These are phyloP conservation scores for Chaetomidium leptoderma DNA, from an alignment of 495 filamentous ascomycete genomes.

Conservation along the genomic window DNA sequence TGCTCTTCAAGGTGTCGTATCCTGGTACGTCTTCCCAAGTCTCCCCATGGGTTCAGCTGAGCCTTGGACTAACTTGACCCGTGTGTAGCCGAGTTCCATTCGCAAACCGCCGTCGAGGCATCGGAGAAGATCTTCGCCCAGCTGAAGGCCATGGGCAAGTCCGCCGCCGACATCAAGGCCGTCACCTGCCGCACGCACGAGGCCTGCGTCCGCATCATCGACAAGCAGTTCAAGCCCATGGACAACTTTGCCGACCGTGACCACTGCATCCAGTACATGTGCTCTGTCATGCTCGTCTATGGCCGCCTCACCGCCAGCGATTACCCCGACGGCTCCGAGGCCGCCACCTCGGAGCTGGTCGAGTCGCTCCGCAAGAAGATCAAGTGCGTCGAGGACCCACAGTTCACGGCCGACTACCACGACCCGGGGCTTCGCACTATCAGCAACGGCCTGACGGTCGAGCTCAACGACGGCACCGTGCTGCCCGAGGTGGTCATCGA, in stretches of 20 bases:
- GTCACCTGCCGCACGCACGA: slow-evolving; percentile 95
- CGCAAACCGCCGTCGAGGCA: slow-evolving; percentile 94
- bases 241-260: slow-evolving; percentile 99
- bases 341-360: slow-evolving; percentile 82
- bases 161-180: slow-evolving; percentile 86
- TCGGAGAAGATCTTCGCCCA: slow-evolving; percentile 80
- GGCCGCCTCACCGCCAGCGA: slow-evolving; percentile 86
- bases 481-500: slow-evolving; percentile 90
- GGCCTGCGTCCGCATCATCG: slow-evolving; percentile 96
- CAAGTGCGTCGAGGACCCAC: slow-evolving; percentile 88
- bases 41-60: not conserved
- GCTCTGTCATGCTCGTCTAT: slow-evolving; percentile 88
- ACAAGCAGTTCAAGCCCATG: slow-evolving; percentile 99
- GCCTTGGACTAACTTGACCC: not conserved
- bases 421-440: slow-evolving; percentile 88
- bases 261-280: slow-evolving; percentile 99
- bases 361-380: slow-evolving; percentile 89
- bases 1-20: slow-evolving; percentile 98
- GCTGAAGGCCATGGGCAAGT: slow-evolving; percentile 80
- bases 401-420: slow-evolving; percentile 94
- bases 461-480: slow-evolving; percentile 89
- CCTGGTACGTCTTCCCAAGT: slow-evolving; percentile 56
- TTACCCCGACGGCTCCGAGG: slow-evolving; percentile 87
- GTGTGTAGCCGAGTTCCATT: slow-evolving; percentile 87
- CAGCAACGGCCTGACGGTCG: slow-evolving; percentile 90